These are phyloP conservation scores for Fusarium denticulatum DNA, from an alignment of 2,329 filamentous ascomycete genomes.

Conservation along the genomic window DNA sequence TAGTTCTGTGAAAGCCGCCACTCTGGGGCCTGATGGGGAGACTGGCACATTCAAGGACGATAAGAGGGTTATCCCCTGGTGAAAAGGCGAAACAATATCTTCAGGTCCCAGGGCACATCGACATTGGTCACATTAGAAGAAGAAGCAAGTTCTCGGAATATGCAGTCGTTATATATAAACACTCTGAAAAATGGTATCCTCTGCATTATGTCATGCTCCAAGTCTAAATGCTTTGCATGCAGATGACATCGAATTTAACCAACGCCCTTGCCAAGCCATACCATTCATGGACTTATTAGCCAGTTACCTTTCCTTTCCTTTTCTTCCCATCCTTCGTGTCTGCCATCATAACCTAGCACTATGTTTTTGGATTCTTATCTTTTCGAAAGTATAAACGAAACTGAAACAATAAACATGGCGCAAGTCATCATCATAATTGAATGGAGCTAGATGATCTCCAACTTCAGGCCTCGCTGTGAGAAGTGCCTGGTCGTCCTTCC, in stretches of 20 bases:
- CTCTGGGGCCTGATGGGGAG: neutral
- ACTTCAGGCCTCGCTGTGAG: constrained; percentile 38
- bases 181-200: constrained; percentile 35
- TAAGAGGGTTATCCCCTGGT: constrained; percentile 13
- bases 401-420: neutral
- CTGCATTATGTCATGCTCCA: constrained; percentile 27
- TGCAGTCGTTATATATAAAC: constrained; percentile 32
- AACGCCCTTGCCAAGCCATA: constrained; percentile 33
- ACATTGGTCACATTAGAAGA: neutral
- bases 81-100: neutral
- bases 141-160: neutral
- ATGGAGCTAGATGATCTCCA: neutral
- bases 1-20: constrained; percentile 4
- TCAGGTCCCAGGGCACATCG: neutral
- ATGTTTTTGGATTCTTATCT: neutral
- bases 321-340: neutral
- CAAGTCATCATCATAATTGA: neutral
- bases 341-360: neutral
- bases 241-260: constrained; percentile 20
- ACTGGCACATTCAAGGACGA: constrained; percentile 17
- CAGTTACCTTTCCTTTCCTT: constrained; percentile 13
- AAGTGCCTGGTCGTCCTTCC: constrained; percentile 40
- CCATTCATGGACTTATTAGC: constrained; percentile 9
- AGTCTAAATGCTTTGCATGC: constrained; percentile 26
- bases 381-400: neutral